Base-by-base conservation (phyloP, 1,139 yeast genomes). In the Kurtzmaniella natalensis region DNA sequence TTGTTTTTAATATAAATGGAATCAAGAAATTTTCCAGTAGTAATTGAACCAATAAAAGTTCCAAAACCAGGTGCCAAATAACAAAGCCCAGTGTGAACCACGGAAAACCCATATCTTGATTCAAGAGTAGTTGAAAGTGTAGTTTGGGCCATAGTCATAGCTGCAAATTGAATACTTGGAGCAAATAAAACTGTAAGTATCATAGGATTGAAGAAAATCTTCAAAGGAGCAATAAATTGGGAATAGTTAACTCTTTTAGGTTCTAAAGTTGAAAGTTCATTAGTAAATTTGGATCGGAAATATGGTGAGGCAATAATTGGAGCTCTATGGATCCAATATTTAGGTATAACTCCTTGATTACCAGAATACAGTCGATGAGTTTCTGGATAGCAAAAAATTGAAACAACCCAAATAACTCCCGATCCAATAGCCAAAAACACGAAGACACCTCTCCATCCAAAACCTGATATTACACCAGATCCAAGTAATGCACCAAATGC, bases 401-500 rank as follows among this genome's bases (percentile, higher is more conserved):
- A 48, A 16, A 54, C 14, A 3, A 59, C 28, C 17, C 61, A 45
- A 0, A 64, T 55, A 3, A 41, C 47, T 5, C 68, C 70, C 22
- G 64, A 57, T 4, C 69, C 68, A 25, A 64, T 59, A 3, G 70
- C 63, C 23, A 61, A 43, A 39, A 64, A 65, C 3, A 55, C 40
- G 39, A 64, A 66, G 4, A 65, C 61, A 4, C 66, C 55, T 46
- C 70, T 50, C 71, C 71, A 65, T 14, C 50, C 43, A 41, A 55
- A 65, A 18, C 47, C 45, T 32, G 50, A 40, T 2, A 63, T 50
- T n/a, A 66, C 43, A 1, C 56, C 63, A 2, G 71, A 63, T 2
- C 72, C 71, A 3, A 64, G 38, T n/a, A 66, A 41, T 1, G 66
- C 64, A 3, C 70, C 72, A 39, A 64, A 51, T 1, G 67, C 70